Evolutionary conservation across 352 stramenopile species (phyloP).

Genomic region (Sclerospora graminicola): DNA sequence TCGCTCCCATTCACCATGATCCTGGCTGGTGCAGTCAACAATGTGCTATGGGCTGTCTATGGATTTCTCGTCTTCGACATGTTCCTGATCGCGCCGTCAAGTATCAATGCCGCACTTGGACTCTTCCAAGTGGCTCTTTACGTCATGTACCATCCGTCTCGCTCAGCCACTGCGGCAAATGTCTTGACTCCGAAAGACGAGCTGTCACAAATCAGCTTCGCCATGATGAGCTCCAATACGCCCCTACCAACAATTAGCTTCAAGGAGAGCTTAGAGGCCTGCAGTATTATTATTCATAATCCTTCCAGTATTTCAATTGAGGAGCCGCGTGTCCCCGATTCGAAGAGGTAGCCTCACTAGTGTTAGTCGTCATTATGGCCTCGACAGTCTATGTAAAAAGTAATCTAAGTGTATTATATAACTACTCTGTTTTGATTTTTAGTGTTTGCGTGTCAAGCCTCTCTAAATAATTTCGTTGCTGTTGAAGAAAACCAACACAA

Average conservation of each 20-base stretch:
- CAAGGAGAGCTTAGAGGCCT: conserved; percentile 20
- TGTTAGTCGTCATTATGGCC: too few relatives aligned
- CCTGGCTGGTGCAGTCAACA: conserved; percentile 52
- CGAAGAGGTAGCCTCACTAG: too few relatives aligned
- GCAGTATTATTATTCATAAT: conserved; percentile 24
- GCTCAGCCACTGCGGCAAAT: conserved; percentile 5
- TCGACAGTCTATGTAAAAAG: too few relatives aligned
- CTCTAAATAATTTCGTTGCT: too few relatives aligned
- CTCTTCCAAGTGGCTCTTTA: conserved; percentile 48
- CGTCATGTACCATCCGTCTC: conserved; percentile 38
- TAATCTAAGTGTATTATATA: too few relatives aligned
- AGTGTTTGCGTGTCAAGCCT: too few relatives aligned
- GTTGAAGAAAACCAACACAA: too few relatives aligned
- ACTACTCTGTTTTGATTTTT: too few relatives aligned
- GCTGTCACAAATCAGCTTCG: conserved; percentile 11
- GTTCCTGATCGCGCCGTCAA: conserved; percentile 45
- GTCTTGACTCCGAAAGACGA: conserved; percentile 13
- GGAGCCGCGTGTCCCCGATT: too few relatives aligned
- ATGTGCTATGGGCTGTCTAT: conserved; percentile 67
- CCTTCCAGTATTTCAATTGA: too few relatives aligned
- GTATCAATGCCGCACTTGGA: conserved; percentile 38
- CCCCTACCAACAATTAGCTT: conserved; percentile 5
- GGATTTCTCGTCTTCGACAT: conserved; percentile 35
- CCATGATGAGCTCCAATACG: conserved; percentile 11
- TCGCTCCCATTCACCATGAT: conserved; percentile 62